Percentiles rank a stretch among this genome's conserved stretches.
phyloP scores from a whole-genome alignment of 148 eudicot species.

The Cornus controversa region DNA sequence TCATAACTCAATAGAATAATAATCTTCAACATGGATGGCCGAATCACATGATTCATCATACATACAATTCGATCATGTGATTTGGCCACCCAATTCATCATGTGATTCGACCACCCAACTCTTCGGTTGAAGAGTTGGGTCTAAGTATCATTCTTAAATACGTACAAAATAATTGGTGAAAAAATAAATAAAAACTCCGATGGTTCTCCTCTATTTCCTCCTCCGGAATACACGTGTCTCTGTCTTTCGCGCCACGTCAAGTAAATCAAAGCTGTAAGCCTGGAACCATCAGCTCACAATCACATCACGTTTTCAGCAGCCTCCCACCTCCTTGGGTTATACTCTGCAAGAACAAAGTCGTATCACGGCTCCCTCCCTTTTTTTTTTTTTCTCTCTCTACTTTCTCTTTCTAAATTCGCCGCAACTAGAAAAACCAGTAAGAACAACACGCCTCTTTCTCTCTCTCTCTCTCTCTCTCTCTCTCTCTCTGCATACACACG shows the following conservation, averaged over 20 bases:
- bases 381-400: conserved; percentile 27
- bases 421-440: background rate
- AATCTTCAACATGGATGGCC: too few relatives aligned
- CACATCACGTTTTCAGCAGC: background rate
- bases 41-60: too few relatives aligned
- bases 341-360: background rate
- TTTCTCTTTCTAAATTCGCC: conserved; percentile 35
- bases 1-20: too few relatives aligned
- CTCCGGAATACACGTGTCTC: background rate
- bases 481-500: too few relatives aligned
- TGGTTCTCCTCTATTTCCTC: too few relatives aligned
- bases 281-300: background rate
- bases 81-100: too few relatives aligned
- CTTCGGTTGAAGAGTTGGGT: too few relatives aligned
- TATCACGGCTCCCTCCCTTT: conserved; percentile 14
- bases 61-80: too few relatives aligned
- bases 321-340: conserved; percentile 12
- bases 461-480: background rate
- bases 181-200: too few relatives aligned
- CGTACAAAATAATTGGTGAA: too few relatives aligned
- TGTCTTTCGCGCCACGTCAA: background rate
- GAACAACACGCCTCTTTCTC: background rate
- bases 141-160: too few relatives aligned
- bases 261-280: background rate
- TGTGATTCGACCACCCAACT: too few relatives aligned